Base-by-base conservation (phyloP, 176 grass and related monocot genomes). In the Dendrocalamus sinicus region DNA sequence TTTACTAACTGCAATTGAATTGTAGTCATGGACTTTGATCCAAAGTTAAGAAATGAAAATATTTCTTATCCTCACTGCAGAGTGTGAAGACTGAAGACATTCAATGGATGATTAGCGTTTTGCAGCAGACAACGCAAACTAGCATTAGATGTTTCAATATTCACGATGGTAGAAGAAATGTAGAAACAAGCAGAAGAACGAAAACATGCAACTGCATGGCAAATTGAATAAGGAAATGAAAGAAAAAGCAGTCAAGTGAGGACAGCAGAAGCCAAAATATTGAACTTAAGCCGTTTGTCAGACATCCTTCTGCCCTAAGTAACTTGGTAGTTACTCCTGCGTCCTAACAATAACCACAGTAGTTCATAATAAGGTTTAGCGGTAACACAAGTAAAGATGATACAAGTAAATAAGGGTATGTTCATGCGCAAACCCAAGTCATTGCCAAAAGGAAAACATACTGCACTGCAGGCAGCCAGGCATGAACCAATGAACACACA, bases 231-330 rank as follows among this genome's bases (percentile, higher is more conserved):
- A 58, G 63, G 39, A 70, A 57, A n/a, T 47, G 51, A 48, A 85
- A 85, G 62, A 11, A 57, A 46, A 19, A 3, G 10, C 58, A 72
- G 26, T 51, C 43, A 73, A 60, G 28, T 47, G 81, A 80, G 19
- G 39, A 69, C 55, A 86, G 20, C 7, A 86, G 84, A 79, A 28
- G 51, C 10, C 22, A 79, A 4, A 17, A 75, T 83, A 72, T 67
- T 47, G 48, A 57, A 24, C 15, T 64, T 67, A 19, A 39, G 41
- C 4, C 5, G 12, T 64, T 70, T 23, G 19, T 53, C 8, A 69
- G 28, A 75, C 54, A 75, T 51, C 26, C 10, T 77, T 78, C 54
- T 83, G 63, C 30, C 48, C 10, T 26, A 81, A 71, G 16, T 71
- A 83, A 15, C 68, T 30, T 53, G 40, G 6, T 70, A 81, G 61